Evolutionary conservation across 306 rosid genomes (phyloP).

Genomic region (Neltuma alba): DNA sequence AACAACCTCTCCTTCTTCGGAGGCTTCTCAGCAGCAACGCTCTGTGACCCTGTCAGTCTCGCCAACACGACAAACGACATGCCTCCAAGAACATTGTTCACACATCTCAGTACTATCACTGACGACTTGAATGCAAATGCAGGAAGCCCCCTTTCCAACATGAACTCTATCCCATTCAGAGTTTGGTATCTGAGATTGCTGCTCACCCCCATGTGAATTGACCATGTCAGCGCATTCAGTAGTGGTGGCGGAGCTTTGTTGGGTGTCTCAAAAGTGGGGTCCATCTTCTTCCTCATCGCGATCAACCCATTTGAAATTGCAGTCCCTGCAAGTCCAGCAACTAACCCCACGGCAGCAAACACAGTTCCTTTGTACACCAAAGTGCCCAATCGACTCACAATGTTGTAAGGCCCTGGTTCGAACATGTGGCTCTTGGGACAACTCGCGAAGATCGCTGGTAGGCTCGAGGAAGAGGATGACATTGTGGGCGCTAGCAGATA

Average conservation of each 20-base stretch:
- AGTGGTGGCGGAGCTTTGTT: conserved; percentile 84
- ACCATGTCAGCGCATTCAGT: conserved; percentile 86
- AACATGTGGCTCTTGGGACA: conserved; percentile 96
- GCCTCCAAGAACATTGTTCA: conserved; percentile 71
- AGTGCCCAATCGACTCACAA: conserved; percentile 67
- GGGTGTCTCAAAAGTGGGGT: conserved; percentile 78
- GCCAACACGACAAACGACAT: conserved; percentile 68
- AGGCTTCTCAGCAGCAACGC: conserved; percentile 41
- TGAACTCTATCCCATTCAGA: conserved; percentile 63
- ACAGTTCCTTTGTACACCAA: conserved; percentile 75
- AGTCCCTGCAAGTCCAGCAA: conserved; percentile 81
- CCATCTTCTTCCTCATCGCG: conserved; percentile 82
- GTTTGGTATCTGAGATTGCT: conserved; percentile 92
- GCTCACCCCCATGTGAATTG: conserved; percentile 84
- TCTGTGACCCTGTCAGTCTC: conserved; percentile 80
- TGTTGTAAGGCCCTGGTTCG: conserved; percentile 70
- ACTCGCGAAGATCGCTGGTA: conserved; percentile 69
- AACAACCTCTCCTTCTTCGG: conserved; percentile 47
- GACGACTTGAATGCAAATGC: conserved; percentile 64
- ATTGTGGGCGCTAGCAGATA: conserved; percentile 83
- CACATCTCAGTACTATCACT: conserved; percentile 56
- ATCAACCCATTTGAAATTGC: conserved; percentile 79
- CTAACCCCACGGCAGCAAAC: conserved; percentile 82
- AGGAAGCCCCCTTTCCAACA: conserved; percentile 58
- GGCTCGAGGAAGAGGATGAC: conserved; percentile 46